Evolutionary conservation across 768 basidiomycete species (phyloP).

Genomic region (Sarcomyxa edulis): DNA sequence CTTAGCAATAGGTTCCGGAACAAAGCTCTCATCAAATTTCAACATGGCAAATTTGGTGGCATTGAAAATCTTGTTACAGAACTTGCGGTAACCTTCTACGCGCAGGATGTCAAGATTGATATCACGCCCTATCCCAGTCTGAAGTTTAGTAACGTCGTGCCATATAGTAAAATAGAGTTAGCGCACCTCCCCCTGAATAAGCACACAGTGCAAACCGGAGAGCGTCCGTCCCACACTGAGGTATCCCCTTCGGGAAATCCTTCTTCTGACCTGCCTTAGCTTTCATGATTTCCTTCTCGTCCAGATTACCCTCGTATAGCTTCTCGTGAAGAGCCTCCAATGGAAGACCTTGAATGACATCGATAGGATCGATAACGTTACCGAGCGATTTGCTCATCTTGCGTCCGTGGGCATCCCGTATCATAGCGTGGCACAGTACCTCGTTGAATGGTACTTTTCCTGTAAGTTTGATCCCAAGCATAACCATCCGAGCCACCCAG

Average conservation of each 20-base stretch:
- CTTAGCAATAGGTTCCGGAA: conserved; percentile 64
- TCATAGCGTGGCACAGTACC: conserved; percentile 97
- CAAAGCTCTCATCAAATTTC: conserved; percentile 82
- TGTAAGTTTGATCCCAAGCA: conserved; percentile 87
- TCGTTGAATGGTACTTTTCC: conserved; percentile 91
- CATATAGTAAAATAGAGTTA: background rate
- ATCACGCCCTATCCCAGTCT: conserved; percentile 81
- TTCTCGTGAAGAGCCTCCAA: conserved; percentile 83
- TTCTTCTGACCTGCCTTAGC: conserved; percentile 97
- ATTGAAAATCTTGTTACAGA: conserved; percentile 99
- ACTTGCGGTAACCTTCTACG: conserved; percentile 98
- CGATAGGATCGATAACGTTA: conserved; percentile 95
- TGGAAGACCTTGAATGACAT: conserved; percentile 82
- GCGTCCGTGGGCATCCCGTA: conserved; percentile 95
- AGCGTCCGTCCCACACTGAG: conserved; percentile 97
- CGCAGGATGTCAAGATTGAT: conserved; percentile 95
- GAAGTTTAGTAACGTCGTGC: background rate
- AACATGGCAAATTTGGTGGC: conserved; percentile 99
- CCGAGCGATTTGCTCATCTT: conserved; percentile 99
- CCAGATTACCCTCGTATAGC: conserved; percentile 86
- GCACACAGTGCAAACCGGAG: conserved; percentile 92
- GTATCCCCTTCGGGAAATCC: conserved; percentile 98
- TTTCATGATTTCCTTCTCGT: conserved; percentile 87
- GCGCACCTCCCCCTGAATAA: conserved; percentile 81
- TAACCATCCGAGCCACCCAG: conserved; percentile 99